Percentiles rank a stretch among this genome's conserved stretches.
Evolutionary conservation across 2,329 filamentous ascomycete species (phyloP).

Genomic region (Fusarium kyushuense): DNA sequence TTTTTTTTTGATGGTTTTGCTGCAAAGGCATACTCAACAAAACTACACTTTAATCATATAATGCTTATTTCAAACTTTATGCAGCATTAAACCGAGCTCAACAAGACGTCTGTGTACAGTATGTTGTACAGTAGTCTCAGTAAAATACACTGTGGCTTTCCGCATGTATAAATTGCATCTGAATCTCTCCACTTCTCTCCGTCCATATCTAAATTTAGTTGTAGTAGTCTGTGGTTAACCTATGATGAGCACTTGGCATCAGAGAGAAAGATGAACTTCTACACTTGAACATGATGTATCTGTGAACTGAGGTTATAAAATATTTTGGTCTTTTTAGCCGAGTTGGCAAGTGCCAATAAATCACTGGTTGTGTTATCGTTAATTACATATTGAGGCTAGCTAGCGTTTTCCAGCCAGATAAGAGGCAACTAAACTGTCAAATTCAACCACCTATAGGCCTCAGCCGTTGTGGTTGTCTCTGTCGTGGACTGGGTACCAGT

Average conservation of each 20-base stretch:
- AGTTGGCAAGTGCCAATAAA: not conserved
- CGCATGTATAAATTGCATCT: not conserved
- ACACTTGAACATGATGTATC: slow-evolving; percentile 6
- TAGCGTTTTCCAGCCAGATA: no score
- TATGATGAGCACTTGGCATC: slow-evolving; percentile 1
- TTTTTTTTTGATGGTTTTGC: no score
- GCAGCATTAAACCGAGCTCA: not conserved
- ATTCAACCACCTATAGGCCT: no score
- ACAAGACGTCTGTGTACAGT: not conserved
- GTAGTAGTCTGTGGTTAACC: not conserved
- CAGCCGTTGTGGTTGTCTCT: no score
- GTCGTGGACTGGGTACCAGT: no score
- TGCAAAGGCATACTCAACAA: not conserved
- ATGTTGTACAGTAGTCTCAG: rapidly evolving
- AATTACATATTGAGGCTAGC: no score
- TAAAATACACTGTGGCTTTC: not conserved
- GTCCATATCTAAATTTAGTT: not conserved
- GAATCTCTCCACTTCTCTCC: not conserved
- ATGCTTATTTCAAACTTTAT: not conserved
- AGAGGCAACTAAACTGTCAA: no score
- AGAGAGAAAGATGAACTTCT: not conserved
- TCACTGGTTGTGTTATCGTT: no score
- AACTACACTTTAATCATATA: not conserved
- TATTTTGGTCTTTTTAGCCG: not conserved
- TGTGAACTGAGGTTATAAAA: not conserved